Evolutionary conservation across 352 stramenopile species (phyloP), one percentile per base, ranked within the genome.

Genomic region (Phytopythium montanum): DNA sequence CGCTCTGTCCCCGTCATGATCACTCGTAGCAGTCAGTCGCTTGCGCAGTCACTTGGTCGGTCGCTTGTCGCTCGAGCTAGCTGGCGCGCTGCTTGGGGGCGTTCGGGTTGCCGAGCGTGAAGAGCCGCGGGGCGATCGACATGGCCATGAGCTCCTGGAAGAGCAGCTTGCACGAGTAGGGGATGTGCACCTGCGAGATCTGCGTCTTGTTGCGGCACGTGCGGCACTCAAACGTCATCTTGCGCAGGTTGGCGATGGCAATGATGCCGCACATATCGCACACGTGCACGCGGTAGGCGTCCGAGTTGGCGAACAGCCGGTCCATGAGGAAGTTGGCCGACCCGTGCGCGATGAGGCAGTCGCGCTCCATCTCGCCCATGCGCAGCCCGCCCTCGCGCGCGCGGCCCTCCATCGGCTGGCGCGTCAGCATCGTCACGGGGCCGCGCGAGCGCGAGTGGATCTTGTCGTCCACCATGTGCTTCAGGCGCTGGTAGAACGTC

Each of bases 281-380:
- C 69, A 99, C 97, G 75, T 99, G 96, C 49, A 99, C 97, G 46
- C 96, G 88, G 80, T 99, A 99, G 38, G 97, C 90, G 73, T 99
- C 98, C 46, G 94, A 99, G 79, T 99, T 99, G 60, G 94, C 92
- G 66, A 99, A 99, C 69, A 99, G 89, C 9, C 98, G 91, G 82
- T 99, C 98, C 63, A 98, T 96, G 64, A 99, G 92, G 78, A 99
- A 99, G 74, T 98, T 99, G 51, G 97, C 97, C 55, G 95, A 98
- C 36, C 98, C 98, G 79, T 99, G 97, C 8, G 96, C 98, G 66
- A 99, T 98, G 54, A 99, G 75, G 75, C 97, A 99, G 91, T 99
- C 98, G 68, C 98, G 97, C 83, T 99, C 98, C 98, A 99, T 99
- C 69, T 99, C 98, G 61, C 98, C 98, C 96, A 99, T 99, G 54